Percentiles rank a stretch among this genome's conserved stretches.
These are phyloP conservation scores for Cladosporium sp. DNA, from an alignment of 2,329 filamentous ascomycete species.

Conservation along the genomic window DNA sequence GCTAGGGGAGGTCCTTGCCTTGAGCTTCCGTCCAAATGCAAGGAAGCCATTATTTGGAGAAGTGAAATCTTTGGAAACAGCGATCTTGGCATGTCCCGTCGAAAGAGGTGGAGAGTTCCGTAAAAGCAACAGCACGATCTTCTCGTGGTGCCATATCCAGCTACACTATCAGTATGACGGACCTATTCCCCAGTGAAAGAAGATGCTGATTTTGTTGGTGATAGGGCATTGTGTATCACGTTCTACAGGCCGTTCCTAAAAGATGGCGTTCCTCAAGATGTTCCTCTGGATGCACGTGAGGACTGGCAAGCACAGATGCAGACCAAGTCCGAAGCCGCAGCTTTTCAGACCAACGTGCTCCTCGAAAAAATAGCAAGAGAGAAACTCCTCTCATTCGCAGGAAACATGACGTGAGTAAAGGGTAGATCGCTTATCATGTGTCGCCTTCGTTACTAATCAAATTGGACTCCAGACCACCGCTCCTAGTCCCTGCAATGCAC, in stretches of 20 bases:
- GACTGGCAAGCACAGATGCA: slow-evolving; percentile 6
- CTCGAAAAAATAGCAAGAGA: slow-evolving; percentile 17
- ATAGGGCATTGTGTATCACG: slow-evolving; percentile 11
- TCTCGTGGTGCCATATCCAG: slow-evolving; percentile 9
- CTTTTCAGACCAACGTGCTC: slow-evolving; percentile 22
- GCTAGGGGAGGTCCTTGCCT: slow-evolving; percentile 19
- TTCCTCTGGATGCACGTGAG: neutral
- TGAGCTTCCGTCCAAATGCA: slow-evolving; percentile 19
- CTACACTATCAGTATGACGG: slow-evolving; percentile 12
- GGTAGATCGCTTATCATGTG: neutral
- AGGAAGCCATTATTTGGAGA: slow-evolving; percentile 8
- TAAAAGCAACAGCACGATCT: slow-evolving; percentile 4
- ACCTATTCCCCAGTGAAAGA: neutral
- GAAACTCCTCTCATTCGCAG: slow-evolving; percentile 14
- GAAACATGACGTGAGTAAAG: slow-evolving; percentile 6
- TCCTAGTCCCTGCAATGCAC: slow-evolving; percentile 25
- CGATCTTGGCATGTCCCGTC: slow-evolving; percentile 9
- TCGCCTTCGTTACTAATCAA: slow-evolving; percentile 5
- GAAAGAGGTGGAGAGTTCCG: slow-evolving; percentile 3
- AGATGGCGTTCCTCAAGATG: neutral
- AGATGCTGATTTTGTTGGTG: neutral
- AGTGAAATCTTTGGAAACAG: slow-evolving; percentile 3
- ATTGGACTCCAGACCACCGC: slow-evolving; percentile 21
- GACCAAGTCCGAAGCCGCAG: slow-evolving; percentile 19
- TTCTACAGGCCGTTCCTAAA: slow-evolving; percentile 14